Conservation (phyloP, 75 land plant species). For the Isoetes taiwanensis region DNA sequence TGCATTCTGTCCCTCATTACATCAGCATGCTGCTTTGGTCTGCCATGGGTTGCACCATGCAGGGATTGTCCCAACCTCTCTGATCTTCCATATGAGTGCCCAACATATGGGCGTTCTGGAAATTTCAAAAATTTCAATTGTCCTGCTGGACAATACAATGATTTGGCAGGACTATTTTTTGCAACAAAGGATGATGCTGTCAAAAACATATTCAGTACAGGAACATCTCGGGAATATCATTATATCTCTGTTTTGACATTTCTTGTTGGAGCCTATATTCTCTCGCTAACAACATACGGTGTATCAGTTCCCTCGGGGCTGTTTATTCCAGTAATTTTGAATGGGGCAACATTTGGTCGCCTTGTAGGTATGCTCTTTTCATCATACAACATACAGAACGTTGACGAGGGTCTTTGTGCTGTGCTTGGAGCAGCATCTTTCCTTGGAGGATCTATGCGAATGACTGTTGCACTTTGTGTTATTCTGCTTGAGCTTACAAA, state of each 20-base stretch:
- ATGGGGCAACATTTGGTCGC: not conserved
- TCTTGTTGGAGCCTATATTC: not conserved
- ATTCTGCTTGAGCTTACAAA: not conserved
- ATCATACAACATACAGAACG: not conserved
- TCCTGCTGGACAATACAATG: not conserved
- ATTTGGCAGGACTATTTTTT: not conserved
- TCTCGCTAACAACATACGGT: not conserved
- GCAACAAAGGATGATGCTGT: not conserved
- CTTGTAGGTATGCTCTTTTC: not conserved
- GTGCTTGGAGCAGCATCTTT: not conserved
- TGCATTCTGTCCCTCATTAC: conserved; percentile 48
- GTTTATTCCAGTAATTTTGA: not conserved
- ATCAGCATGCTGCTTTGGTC: too few species aligned
- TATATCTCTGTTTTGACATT: not conserved
- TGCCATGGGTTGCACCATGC: too few species aligned
- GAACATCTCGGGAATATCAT: not conserved
- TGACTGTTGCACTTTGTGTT: not conserved
- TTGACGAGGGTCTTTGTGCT: not conserved
- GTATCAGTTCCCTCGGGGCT: too few species aligned
- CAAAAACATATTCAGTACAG: not conserved
- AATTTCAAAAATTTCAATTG: not conserved
- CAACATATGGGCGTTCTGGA: too few species aligned
- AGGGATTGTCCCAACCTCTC: too few species aligned
- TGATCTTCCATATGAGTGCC: too few species aligned
- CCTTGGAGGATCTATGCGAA: not conserved